Evolutionary conservation across 352 stramenopile species (phyloP).

Genomic region (Peronospora destructor): DNA sequence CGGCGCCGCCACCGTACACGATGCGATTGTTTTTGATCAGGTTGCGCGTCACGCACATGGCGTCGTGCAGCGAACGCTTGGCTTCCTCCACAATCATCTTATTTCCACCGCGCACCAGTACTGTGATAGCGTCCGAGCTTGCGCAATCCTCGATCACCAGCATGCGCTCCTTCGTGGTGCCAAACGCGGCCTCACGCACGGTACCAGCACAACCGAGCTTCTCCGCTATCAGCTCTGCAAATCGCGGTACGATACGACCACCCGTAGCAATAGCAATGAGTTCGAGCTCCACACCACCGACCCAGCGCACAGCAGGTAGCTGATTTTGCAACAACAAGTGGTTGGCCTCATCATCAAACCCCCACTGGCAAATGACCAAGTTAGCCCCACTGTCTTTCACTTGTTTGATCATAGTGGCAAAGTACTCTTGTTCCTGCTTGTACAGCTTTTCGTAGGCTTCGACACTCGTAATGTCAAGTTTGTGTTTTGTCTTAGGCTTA

Average conservation of each 20-base stretch:
- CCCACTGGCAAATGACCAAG: constrained; percentile 99
- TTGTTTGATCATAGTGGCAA: constrained; percentile 98
- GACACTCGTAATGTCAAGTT: constrained; percentile 96
- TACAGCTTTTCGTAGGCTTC: constrained; percentile 97
- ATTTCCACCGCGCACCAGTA: constrained; percentile 97
- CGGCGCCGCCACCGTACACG: constrained; percentile 96
- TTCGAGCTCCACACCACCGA: constrained; percentile 98
- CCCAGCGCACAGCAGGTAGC: constrained; percentile 96
- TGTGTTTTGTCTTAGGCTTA: constrained; percentile 98
- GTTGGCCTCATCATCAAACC: constrained; percentile 99
- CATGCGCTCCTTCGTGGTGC: constrained; percentile 97
- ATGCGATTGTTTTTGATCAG: constrained; percentile 99
- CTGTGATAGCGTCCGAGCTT: constrained; percentile 96
- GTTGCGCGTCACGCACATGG: constrained; percentile 99
- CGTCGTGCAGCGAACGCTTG: constrained; percentile 98
- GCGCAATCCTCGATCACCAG: constrained; percentile 98
- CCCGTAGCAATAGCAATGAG: constrained; percentile 99
- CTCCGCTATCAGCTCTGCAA: constrained; percentile 93
- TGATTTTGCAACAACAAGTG: constrained; percentile 97
- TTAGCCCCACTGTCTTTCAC: constrained; percentile 98
- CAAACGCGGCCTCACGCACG: constrained; percentile 96
- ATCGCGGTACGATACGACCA: constrained; percentile 96
- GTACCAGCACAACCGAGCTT: constrained; percentile 94
- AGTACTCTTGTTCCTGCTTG: constrained; percentile 98
- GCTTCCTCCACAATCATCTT: constrained; percentile 99